phyloP scores from a whole-genome alignment of 306 rosid genomes.

The Hippophae tibetana region DNA sequence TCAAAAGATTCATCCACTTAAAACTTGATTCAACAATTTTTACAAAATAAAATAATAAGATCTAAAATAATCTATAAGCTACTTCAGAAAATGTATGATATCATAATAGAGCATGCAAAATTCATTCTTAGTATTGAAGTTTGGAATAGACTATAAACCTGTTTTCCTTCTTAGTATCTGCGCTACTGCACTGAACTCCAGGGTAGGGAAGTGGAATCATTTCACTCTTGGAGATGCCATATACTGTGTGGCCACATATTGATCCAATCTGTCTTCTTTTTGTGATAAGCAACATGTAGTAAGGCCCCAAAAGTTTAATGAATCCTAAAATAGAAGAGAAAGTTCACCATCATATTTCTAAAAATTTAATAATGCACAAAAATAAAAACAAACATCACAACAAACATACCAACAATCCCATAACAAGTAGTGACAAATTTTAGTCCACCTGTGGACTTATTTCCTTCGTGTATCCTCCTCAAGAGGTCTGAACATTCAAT shows the following conservation, averaged over 20 bases:
- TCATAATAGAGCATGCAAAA: too few relatives aligned
- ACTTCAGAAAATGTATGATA: too few relatives aligned
- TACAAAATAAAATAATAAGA: too few relatives aligned
- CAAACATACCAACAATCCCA: conserved; percentile 74
- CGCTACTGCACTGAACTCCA: conserved; percentile 42
- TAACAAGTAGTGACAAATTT: conserved; percentile 75
- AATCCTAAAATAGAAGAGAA: conserved; percentile 46
- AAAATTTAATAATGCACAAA: neutral
- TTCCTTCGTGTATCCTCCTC: conserved; percentile 82
- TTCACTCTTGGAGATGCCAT: conserved; percentile 71
- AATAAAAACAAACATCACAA: conserved; percentile 6
- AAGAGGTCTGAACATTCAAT: conserved; percentile 70
- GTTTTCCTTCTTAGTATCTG: conserved; percentile 69
- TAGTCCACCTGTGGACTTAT: conserved; percentile 84
- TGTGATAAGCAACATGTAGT: conserved; percentile 87
- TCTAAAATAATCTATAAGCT: too few relatives aligned
- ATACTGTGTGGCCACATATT: conserved; percentile 69
- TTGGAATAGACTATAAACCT: conserved; percentile 68
- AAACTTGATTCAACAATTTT: too few relatives aligned
- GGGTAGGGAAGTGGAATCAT: conserved; percentile 73
- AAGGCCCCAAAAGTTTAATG: conserved; percentile 84
- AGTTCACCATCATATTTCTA: conserved; percentile 12
- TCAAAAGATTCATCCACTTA: too few relatives aligned
- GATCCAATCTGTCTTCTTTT: conserved; percentile 76
- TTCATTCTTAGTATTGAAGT: conserved; percentile 7